These are phyloP conservation scores for Epichloe glyceriae DNA, from an alignment of 2,329 filamentous ascomycete species.

Conservation along the genomic window DNA sequence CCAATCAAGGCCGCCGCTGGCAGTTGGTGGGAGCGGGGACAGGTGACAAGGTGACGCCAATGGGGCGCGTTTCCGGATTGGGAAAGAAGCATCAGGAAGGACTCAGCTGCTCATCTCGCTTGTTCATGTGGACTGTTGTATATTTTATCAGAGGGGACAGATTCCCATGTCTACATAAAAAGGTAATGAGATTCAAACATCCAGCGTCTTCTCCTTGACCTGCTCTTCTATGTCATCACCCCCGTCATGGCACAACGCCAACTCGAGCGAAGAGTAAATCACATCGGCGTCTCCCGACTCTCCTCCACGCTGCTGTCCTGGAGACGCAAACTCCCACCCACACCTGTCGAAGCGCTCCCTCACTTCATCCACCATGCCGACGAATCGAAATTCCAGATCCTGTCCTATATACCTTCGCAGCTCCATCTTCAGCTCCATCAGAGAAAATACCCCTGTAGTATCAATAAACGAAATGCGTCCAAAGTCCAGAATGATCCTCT, in stretches of 20 bases:
- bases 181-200: constrained; percentile 4
- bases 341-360: constrained; percentile 25
- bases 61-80: no score
- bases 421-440: constrained; percentile 35
- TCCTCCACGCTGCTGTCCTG: constrained; percentile 14
- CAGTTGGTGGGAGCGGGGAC: no score
- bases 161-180: no score
- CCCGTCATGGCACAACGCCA: constrained; percentile 9
- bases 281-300: constrained; percentile 6
- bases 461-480: constrained; percentile 38
- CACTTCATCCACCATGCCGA: constrained; percentile 31
- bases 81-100: no score
- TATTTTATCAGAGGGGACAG: no score
- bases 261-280: constrained; percentile 10
- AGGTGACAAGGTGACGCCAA: no score
- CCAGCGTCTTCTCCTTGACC: constrained; percentile 9
- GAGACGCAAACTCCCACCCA: constrained; percentile 22
- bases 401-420: constrained; percentile 35
- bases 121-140: no score
- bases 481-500: constrained; percentile 39
- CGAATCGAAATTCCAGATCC: constrained; percentile 32
- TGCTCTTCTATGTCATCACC: constrained; percentile 3
- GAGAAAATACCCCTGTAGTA: constrained; percentile 35
- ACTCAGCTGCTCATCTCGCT: no score
- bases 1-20: background rate